A percentile compares a stretch with the other conserved stretches of the same genome.
These are phyloP conservation scores for Yamadazyma buinensis DNA, from an alignment of 1,139 yeast genomes.

Conservation along the genomic window DNA sequence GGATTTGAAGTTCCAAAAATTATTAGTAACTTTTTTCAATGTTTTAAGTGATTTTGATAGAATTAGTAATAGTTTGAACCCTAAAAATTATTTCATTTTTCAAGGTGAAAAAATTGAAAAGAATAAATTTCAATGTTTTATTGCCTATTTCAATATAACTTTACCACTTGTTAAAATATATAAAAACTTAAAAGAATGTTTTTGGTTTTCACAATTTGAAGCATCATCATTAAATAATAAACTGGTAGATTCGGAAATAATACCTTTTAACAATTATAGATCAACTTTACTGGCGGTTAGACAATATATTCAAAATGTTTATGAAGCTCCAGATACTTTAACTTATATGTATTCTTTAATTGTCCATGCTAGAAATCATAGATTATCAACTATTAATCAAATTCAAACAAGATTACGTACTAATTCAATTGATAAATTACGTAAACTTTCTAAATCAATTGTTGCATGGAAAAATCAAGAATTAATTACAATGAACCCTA, in stretches of 20 bases:
- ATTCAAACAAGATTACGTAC: conserved; percentile 34
- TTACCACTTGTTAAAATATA: conserved; percentile 14
- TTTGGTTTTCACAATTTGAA: conserved; percentile 28
- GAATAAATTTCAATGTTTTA: conserved; percentile 23
- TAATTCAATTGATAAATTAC: conserved; percentile 25
- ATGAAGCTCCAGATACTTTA: conserved; percentile 33
- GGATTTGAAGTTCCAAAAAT: conserved; percentile 15
- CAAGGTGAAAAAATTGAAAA: conserved; percentile 14
- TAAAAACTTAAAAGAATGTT: conserved; percentile 34
- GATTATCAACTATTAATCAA: conserved; percentile 39
- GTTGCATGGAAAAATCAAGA: conserved; percentile 24
- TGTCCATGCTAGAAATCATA: conserved; percentile 37
- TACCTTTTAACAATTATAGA: conserved; percentile 3
- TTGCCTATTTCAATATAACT: conserved; percentile 11
- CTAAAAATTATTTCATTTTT: conserved; percentile 9
- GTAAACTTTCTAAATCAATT: conserved; percentile 25
- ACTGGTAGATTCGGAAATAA: too few species aligned
- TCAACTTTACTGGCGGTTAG: neutral
- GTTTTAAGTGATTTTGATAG: conserved; percentile 31
- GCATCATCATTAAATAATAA: neutral
- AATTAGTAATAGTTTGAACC: conserved; percentile 15
- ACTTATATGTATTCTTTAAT: conserved; percentile 38
- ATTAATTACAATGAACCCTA: neutral
- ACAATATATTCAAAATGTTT: conserved; percentile 17
- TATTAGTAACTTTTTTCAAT: conserved; percentile 25